Conservation (phyloP, 2,329 filamentous ascomycete genomes). For the Epichloe uncinata region DNA sequence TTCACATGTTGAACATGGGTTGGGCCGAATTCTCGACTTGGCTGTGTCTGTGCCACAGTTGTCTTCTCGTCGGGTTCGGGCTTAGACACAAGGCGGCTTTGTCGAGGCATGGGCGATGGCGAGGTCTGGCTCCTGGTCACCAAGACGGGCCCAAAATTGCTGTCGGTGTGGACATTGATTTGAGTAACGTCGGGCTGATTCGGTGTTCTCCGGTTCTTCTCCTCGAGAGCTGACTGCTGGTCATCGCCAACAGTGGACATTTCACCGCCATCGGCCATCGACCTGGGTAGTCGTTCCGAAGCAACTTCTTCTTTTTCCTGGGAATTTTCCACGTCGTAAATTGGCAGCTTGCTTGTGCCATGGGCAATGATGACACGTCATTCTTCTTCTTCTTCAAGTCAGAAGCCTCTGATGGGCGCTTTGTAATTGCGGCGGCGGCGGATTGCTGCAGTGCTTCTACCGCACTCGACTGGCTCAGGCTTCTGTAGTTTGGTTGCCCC, state of each 20-base stretch:
- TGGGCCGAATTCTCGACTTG: neutral
- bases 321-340: neutral
- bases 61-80: neutral
- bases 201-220: neutral
- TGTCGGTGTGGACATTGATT: neutral
- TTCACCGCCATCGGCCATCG: neutral
- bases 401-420: neutral
- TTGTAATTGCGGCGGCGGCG: slow-evolving; percentile 12
- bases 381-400: neutral
- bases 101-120: slow-evolving; percentile 3
- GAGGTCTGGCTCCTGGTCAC: neutral
- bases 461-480: neutral
- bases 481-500: neutral
- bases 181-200: neutral
- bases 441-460: slow-evolving; percentile 17
- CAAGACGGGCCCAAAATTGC: neutral
- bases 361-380: neutral
- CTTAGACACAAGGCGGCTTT: neutral
- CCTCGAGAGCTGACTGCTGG: neutral
- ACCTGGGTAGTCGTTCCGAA: neutral
- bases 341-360: neutral
- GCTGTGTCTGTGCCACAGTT: too few relatives aligned
- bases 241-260: neutral
- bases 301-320: neutral
- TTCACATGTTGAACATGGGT: neutral